phyloP scores from a whole-genome alignment of 2,329 filamentous ascomycete species.

The Lecanosticta acicola region DNA sequence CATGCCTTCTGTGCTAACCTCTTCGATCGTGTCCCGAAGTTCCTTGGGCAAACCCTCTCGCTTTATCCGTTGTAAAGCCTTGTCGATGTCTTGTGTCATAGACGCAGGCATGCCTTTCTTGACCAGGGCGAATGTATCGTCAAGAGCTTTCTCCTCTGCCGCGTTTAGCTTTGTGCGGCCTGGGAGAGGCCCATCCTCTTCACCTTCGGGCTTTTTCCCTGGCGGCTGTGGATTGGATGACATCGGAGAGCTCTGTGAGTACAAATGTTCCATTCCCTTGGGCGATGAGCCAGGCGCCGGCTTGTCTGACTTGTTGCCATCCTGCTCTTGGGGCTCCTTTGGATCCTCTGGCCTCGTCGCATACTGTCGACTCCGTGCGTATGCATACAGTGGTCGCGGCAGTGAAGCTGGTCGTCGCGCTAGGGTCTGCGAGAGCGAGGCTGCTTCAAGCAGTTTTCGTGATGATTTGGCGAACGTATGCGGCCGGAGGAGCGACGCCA shows the following conservation, averaged over 20 bases:
- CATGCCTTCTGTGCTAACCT: slow-evolving; percentile 47
- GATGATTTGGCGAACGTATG: slow-evolving; percentile 31
- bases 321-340: slow-evolving; percentile 41
- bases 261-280: slow-evolving; percentile 43
- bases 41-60: slow-evolving; percentile 65
- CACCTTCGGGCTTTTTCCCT: slow-evolving; percentile 33
- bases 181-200: slow-evolving; percentile 34
- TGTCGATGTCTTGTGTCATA: slow-evolving; percentile 56
- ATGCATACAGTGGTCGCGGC: slow-evolving; percentile 40
- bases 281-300: slow-evolving; percentile 34
- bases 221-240: slow-evolving; percentile 29
- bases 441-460: slow-evolving; percentile 31
- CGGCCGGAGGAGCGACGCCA: slow-evolving; percentile 34
- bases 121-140: slow-evolving; percentile 52
- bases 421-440: slow-evolving; percentile 31
- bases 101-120: slow-evolving; percentile 55
- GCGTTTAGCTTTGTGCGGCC: slow-evolving; percentile 44
- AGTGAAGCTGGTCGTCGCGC: slow-evolving; percentile 35
- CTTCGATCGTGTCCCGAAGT: slow-evolving; percentile 58
- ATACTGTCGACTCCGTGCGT: slow-evolving; percentile 40
- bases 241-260: slow-evolving; percentile 39
- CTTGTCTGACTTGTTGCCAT: slow-evolving; percentile 24
- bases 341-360: slow-evolving; percentile 42
- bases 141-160: slow-evolving; percentile 54
- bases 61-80: slow-evolving; percentile 58